phyloP scores from a whole-genome alignment of 371 early-diverging fungal genomes.

The Syncephalastrum contaminatum region DNA sequence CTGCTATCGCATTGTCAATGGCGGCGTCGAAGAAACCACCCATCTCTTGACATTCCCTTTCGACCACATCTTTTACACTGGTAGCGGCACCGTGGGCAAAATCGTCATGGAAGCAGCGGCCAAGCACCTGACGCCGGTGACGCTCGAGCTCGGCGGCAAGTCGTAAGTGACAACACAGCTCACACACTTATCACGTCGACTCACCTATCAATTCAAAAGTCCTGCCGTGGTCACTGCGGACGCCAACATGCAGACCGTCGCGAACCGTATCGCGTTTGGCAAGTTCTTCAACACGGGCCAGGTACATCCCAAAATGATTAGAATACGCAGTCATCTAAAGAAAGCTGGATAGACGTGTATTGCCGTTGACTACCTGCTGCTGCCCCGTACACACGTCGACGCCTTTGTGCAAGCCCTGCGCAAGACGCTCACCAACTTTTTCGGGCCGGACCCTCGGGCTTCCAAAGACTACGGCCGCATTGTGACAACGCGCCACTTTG shows the following conservation, averaged over 20 bases:
- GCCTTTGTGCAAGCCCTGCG: conserved; percentile 54
- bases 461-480: conserved; percentile 69
- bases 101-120: conserved; percentile 77
- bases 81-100: conserved; percentile 73
- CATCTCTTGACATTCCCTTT: conserved; percentile 64
- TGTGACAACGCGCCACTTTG: conserved; percentile 69
- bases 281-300: conserved; percentile 87
- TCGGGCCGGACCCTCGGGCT: conserved; percentile 49
- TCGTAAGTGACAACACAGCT: conserved; percentile 18
- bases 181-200: neutral
- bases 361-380: conserved; percentile 83
- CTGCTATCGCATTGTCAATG: conserved; percentile 71
- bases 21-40: conserved; percentile 76
- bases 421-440: conserved; percentile 51
- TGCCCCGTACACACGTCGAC: conserved; percentile 47
- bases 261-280: conserved; percentile 80
- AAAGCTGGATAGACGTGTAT: conserved; percentile 68
- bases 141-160: conserved; percentile 87
- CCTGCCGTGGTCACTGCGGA: conserved; percentile 75
- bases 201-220: conserved; percentile 15
- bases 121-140: conserved; percentile 66
- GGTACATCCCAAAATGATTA: conserved; percentile 28
- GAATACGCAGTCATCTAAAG: neutral
- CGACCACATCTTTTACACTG: conserved; percentile 90
- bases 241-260: conserved; percentile 62